A percentile compares a stretch with the other conserved stretches of the same genome.
Evolutionary conservation across 2,329 filamentous ascomycete species (phyloP).

Genomic region (Cladosporium colombiae): DNA sequence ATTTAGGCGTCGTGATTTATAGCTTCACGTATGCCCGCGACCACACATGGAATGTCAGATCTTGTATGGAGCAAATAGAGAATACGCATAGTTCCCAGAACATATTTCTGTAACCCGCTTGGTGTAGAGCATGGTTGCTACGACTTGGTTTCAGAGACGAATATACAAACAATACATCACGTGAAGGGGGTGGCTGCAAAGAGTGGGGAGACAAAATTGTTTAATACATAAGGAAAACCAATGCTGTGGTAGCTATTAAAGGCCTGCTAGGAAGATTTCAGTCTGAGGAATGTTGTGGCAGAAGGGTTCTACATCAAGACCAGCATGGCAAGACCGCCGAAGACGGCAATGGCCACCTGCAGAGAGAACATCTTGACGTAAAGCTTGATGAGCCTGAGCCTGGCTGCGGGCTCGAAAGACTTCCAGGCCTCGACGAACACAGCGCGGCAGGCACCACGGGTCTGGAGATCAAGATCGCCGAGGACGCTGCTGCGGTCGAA

Average conservation of each 20-base stretch:
- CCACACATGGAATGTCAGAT: no score
- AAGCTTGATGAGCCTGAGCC: conserved; percentile 72
- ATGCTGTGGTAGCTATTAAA: background rate
- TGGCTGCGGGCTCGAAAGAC: conserved; percentile 71
- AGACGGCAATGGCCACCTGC: conserved; percentile 26
- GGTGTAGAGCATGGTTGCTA: background rate
- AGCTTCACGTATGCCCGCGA: no score
- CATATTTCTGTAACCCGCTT: background rate
- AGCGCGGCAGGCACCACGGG: conserved; percentile 58
- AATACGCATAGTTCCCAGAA: background rate
- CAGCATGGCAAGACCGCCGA: conserved; percentile 1
- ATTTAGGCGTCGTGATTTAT: no score
- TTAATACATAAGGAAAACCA: conserved; percentile 2
- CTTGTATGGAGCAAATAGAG: background rate
- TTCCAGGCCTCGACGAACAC: conserved; percentile 76
- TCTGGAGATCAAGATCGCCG: conserved; percentile 68
- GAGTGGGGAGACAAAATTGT: background rate
- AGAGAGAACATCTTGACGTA: conserved; percentile 71
- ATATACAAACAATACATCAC: background rate
- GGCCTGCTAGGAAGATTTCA: background rate
- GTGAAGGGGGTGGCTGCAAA: background rate
- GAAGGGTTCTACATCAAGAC: conserved; percentile 5
- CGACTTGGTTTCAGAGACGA: background rate
- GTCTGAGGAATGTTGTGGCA: background rate
- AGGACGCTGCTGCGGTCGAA: conserved; percentile 84